A percentile compares a stretch with the other conserved stretches of the same genome.
Conservation (phyloP, 1,139 yeast genomes). For the Barnettozyma hawaiiensis region DNA sequence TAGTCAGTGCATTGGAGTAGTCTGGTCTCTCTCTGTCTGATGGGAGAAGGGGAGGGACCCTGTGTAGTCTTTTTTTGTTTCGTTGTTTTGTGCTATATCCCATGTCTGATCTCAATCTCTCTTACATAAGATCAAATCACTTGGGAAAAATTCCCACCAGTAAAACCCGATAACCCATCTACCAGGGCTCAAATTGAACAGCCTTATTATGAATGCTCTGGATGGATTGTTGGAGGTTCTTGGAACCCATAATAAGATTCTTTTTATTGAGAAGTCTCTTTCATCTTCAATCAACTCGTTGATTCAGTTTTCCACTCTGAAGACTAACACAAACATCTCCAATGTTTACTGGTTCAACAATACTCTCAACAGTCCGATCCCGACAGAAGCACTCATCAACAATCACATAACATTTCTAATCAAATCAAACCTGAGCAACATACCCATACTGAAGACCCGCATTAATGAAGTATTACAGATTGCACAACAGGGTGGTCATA, state of each 20-base stretch:
- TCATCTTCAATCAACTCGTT: constrained; percentile 54
- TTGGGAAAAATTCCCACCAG: no score
- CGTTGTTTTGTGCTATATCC: no score
- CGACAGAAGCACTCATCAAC: constrained; percentile 5
- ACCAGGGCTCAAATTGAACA: not conserved
- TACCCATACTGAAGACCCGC: constrained; percentile 13
- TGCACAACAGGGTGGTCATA: constrained; percentile 4
- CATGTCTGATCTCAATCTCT: no score
- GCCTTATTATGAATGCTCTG: constrained; percentile 5
- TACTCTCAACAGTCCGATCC: constrained; percentile 9
- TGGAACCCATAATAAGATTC: constrained; percentile 31
- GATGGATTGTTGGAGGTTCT: constrained; percentile 12
- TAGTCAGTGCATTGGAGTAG: no score
- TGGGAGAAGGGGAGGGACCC: no score
- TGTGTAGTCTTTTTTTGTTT: no score
- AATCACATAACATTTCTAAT: constrained; percentile 20
- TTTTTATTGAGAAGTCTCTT: constrained; percentile 52
- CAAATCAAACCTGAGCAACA: constrained; percentile 17
- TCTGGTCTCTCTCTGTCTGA: no score
- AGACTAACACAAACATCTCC: constrained; percentile 51
- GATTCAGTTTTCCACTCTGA: constrained; percentile 53
- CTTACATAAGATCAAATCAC: not conserved
- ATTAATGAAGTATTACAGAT: constrained; percentile 14
- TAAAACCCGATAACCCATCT: not conserved
- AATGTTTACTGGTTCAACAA: constrained; percentile 55